A percentile compares a stretch with the other conserved stretches of the same genome.
Conservation (phyloP, 176 grass and related monocot genomes). For the Oryza rufipogon region DNA sequence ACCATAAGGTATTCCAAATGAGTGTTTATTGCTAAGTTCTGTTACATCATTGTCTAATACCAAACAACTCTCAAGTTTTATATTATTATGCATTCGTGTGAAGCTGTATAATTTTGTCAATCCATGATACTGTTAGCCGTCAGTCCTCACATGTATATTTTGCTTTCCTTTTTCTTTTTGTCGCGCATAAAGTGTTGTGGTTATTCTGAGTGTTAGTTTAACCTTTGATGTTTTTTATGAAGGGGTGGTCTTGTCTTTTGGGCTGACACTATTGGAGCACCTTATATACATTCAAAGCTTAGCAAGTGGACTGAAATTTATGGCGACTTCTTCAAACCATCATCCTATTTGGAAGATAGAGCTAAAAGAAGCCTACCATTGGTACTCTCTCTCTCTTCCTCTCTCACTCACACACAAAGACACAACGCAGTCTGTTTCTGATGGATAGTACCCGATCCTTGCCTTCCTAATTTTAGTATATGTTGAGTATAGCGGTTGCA, state of each 20-base stretch:
- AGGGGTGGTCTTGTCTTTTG: conserved; percentile 96
- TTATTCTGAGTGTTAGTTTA: conserved; percentile 23
- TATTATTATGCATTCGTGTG: not conserved
- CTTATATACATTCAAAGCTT: conserved; percentile 78
- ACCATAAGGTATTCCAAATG: not conserved
- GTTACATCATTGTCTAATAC: not conserved
- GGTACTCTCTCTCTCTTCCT: conserved; percentile 42
- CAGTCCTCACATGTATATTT: not conserved
- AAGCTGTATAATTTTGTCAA: not conserved
- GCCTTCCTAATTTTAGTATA: not conserved
- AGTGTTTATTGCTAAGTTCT: not conserved
- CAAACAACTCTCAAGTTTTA: not conserved
- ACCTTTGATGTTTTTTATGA: conserved; percentile 28
- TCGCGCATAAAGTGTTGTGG: not conserved
- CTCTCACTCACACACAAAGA: not conserved
- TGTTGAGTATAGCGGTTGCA: not conserved
- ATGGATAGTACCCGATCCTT: not conserved
- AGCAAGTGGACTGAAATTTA: conserved; percentile 76
- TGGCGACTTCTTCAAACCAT: conserved; percentile 82
- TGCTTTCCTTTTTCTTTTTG: not conserved
- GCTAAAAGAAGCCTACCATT: conserved; percentile 58
- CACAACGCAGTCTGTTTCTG: not conserved
- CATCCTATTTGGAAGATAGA: conserved; percentile 74
- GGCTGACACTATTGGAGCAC: conserved; percentile 81
- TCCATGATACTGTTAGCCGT: not conserved